Percentiles rank a stretch among this genome's conserved stretches.
Conservation (phyloP, 768 basidiomycete species). For the Lepiota venenata region DNA sequence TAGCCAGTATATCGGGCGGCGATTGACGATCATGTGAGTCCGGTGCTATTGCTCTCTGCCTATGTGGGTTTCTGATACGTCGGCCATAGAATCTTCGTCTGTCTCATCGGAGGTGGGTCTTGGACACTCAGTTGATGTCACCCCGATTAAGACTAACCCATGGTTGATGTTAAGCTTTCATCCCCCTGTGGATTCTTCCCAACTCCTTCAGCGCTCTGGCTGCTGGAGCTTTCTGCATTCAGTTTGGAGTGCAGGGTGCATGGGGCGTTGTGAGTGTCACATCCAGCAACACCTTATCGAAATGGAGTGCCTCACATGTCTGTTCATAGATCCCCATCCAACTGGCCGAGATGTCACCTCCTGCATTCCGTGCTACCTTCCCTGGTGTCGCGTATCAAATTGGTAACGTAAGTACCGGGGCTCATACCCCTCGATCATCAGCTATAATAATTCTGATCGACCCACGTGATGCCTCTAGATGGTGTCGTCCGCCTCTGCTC, state of each 20-base stretch:
- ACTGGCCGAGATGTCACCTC: constrained; percentile 80
- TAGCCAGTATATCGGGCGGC: constrained; percentile 77
- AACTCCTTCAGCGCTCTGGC: constrained; percentile 60
- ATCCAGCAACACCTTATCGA: constrained; percentile 23
- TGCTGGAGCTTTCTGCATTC: constrained; percentile 84
- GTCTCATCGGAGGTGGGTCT: constrained; percentile 45
- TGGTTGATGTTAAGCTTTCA: constrained; percentile 38
- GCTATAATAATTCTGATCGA: not conserved
- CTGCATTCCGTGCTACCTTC: constrained; percentile 87
- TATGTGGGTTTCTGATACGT: not conserved
- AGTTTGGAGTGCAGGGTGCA: constrained; percentile 87
- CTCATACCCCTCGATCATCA: not conserved
- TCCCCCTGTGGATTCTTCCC: constrained; percentile 86
- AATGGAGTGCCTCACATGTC: constrained; percentile 40
- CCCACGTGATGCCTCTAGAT: constrained; percentile 27
- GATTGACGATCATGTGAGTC: constrained; percentile 72
- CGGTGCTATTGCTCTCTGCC: not conserved
- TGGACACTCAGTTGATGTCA: not conserved
- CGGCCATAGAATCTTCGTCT: constrained; percentile 42
- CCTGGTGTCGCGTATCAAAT: constrained; percentile 84
- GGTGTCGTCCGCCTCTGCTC: constrained; percentile 70
- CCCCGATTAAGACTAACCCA: not conserved
- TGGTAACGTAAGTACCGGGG: constrained; percentile 52
- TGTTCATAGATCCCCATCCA: constrained; percentile 59
- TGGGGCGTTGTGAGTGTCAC: constrained; percentile 75